Evolutionary conservation across 306 rosid genomes (phyloP), one percentile per base, ranked within the genome.

Genomic region (Cicer chorassanicum): DNA sequence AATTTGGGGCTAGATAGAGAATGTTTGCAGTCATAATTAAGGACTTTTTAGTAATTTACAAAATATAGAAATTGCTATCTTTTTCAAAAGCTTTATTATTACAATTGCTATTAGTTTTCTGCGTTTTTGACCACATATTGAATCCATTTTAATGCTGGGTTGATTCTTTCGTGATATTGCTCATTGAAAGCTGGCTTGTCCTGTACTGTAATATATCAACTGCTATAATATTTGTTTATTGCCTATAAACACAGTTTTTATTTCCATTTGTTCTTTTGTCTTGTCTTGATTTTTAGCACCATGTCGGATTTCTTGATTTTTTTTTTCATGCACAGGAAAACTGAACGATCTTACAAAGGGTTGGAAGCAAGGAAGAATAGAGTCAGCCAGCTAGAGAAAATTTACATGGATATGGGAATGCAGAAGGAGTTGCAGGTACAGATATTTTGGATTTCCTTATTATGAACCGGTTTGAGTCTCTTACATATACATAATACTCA

Each of bases 371-470:
- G 96, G 90, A 91, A 48, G 71, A 70, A 6, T 59, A 85, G 97
- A 78, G 88, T 83, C 56, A 65, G 70, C 40, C 86, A 87, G 54
- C 73, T 91, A 79, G 92, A 91, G 87, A 89, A 87, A 76, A 72
- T 93, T 39, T 88, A 82, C 85, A 72, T 44, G 84, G 96, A 91
- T 64, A 93, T 91, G 97, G 65, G 82, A 54, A 68, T 93, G 87
- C 71, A 86, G 80, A 86, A 91, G 79, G 98, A 93, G 82, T 71
- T 93, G 65, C 84, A 84, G 96, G 97, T 93, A 78, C 72, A 50
- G 42, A 70, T 76, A 55, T 75, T 68, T 70, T 65, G 5, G 54
- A 75, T 7, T 51, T 40, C 38, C 70, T 14, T 34, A 7, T 34
- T 51, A 18, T 34, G 41, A 51, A 49, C 13, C 5, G 10, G 1